Evolutionary conservation across 2,329 filamentous ascomycete species (phyloP).

Genomic region (Magnaporthiopsis rhizophila): DNA sequence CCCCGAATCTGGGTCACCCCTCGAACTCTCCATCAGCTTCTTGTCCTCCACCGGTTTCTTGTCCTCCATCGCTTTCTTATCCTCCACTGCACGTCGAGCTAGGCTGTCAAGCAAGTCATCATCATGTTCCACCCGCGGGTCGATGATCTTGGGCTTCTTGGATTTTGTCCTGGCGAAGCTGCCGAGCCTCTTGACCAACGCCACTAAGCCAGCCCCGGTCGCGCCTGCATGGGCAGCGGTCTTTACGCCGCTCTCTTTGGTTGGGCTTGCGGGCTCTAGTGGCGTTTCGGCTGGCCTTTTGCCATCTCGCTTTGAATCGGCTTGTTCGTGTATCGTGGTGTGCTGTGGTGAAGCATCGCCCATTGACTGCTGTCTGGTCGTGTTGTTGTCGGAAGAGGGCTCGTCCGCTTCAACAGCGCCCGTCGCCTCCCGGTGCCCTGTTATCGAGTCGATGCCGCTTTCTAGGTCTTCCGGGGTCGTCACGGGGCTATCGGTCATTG

Average conservation of each 20-base stretch:
- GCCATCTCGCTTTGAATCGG: neutral
- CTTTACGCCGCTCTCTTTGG: neutral
- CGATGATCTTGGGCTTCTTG: conserved; percentile 29
- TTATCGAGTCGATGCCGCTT: neutral
- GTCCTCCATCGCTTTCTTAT: conserved; percentile 12
- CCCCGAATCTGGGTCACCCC: conserved; percentile 17
- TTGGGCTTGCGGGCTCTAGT: neutral
- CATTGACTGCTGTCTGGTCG: neutral
- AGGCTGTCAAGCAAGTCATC: conserved; percentile 39
- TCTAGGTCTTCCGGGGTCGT: conserved; percentile 15
- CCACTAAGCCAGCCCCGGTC: conserved; percentile 24
- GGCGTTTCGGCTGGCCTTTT: neutral
- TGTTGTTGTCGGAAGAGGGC: neutral
- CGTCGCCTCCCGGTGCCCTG: neutral
- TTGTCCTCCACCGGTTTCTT: conserved; percentile 24
- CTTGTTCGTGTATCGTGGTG: neutral
- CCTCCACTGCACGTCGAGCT: conserved; percentile 34
- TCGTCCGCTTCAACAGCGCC: neutral
- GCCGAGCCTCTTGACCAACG: conserved; percentile 27
- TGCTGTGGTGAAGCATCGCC: neutral
- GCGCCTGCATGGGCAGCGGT: conserved; percentile 18
- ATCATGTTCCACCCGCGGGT: conserved; percentile 28
- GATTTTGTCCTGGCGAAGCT: conserved; percentile 25
- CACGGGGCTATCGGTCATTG: conserved; percentile 20
- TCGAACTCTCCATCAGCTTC: conserved; percentile 21